Evolutionary conservation across 441 rosid genomes (phyloP).

Genomic region (Pelargonium citronellum): DNA sequence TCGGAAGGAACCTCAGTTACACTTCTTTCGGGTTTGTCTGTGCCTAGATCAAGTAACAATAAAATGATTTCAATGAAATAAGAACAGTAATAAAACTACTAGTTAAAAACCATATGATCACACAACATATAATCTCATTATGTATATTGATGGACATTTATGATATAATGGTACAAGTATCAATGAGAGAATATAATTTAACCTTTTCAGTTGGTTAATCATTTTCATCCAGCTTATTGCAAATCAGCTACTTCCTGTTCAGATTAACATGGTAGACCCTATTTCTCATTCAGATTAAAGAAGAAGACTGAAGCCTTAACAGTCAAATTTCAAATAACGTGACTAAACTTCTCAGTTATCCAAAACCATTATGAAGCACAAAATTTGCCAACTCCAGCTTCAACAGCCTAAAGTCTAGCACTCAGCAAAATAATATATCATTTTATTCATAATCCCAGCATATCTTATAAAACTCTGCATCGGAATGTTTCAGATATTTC

Average conservation of each 20-base stretch:
- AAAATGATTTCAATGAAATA: constrained; percentile 14
- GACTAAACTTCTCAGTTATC: not conserved
- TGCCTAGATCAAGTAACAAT: constrained; percentile 32
- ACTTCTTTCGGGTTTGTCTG: constrained; percentile 34
- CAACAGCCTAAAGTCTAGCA: not conserved
- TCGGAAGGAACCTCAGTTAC: constrained; percentile 31
- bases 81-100: constrained; percentile 13
- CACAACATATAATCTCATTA: constrained; percentile 4
- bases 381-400: not conserved
- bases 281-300: not conserved
- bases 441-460: not conserved
- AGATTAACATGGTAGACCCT: not conserved
- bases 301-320: not conserved
- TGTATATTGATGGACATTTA: not conserved
- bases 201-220: not conserved
- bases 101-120: not conserved
- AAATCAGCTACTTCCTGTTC: not conserved
- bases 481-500: not conserved
- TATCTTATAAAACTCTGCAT: not conserved
- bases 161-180: not conserved
- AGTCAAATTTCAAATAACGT: not conserved
- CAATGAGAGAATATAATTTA: not conserved
- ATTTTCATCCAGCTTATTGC: not conserved
- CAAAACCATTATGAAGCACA: not conserved
- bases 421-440: not conserved